Conservation (phyloP, 345 rosid genomes). For the Citrus glauca region DNA sequence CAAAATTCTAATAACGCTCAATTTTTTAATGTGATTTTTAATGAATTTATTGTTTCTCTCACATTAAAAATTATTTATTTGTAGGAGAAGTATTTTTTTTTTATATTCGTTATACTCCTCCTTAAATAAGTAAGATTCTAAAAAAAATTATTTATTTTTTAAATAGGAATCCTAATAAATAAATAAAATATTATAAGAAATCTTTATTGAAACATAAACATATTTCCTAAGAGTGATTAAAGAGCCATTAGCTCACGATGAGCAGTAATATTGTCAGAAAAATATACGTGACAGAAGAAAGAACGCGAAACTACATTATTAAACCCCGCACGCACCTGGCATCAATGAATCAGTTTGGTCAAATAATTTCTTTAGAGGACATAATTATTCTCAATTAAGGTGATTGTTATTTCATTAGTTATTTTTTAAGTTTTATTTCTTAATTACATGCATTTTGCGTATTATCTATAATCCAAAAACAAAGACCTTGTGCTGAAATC, state of each 20-base stretch:
- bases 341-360: background rate
- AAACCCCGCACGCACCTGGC: background rate
- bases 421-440: background rate
- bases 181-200: too few relatives aligned
- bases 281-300: background rate
- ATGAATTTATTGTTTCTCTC: too few relatives aligned
- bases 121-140: too few relatives aligned
- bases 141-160: too few relatives aligned
- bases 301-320: background rate
- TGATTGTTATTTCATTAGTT: background rate
- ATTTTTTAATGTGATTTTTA: too few relatives aligned
- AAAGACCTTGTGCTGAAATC: background rate
- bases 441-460: background rate
- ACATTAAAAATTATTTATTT: too few relatives aligned
- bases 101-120: too few relatives aligned
- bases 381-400: background rate
- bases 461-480: background rate
- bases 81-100: too few relatives aligned
- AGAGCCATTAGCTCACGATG: background rate
- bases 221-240: background rate
- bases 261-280: background rate
- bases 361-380: background rate
- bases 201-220: too few relatives aligned
- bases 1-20: too few relatives aligned
- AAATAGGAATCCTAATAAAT: too few relatives aligned